These are phyloP conservation scores for Penicillium sp. DNA, from an alignment of 2,329 filamentous ascomycete genomes.

Conservation along the genomic window DNA sequence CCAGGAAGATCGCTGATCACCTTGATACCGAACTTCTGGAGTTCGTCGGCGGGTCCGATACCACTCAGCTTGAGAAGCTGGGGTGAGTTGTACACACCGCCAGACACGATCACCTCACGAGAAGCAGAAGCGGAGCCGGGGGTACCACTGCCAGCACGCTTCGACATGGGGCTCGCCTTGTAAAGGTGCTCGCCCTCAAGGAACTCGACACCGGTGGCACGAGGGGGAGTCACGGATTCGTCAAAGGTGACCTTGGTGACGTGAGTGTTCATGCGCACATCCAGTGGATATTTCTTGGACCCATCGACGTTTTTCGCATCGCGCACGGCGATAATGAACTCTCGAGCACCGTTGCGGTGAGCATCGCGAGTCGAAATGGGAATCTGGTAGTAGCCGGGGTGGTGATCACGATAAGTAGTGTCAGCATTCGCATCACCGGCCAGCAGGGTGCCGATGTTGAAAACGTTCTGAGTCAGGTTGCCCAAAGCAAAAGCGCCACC, in stretches of 20 bases:
- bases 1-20: slow-evolving; percentile 53
- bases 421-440: slow-evolving; percentile 50
- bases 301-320: slow-evolving; percentile 22
- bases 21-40: slow-evolving; percentile 50
- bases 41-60: slow-evolving; percentile 52
- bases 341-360: slow-evolving; percentile 34
- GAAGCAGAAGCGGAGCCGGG: slow-evolving; percentile 39
- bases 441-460: slow-evolving; percentile 44
- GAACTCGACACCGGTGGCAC: slow-evolving; percentile 47
- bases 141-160: slow-evolving; percentile 23
- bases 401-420: slow-evolving; percentile 41
- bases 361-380: slow-evolving; percentile 42
- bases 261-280: slow-evolving; percentile 46
- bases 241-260: slow-evolving; percentile 46
- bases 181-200: slow-evolving; percentile 45
- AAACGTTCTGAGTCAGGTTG: slow-evolving; percentile 37
- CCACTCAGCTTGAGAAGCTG: slow-evolving; percentile 61
- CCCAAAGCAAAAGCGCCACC: slow-evolving; percentile 51
- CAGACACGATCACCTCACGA: slow-evolving; percentile 44
- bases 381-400: slow-evolving; percentile 52
- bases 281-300: slow-evolving; percentile 47
- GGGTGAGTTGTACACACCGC: slow-evolving; percentile 57
- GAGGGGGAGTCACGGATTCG: slow-evolving; percentile 29
- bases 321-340: slow-evolving; percentile 31
- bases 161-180: slow-evolving; percentile 39